These are phyloP conservation scores for Aspergillus piperis DNA, from an alignment of 2,329 filamentous ascomycete species.

Conservation along the genomic window DNA sequence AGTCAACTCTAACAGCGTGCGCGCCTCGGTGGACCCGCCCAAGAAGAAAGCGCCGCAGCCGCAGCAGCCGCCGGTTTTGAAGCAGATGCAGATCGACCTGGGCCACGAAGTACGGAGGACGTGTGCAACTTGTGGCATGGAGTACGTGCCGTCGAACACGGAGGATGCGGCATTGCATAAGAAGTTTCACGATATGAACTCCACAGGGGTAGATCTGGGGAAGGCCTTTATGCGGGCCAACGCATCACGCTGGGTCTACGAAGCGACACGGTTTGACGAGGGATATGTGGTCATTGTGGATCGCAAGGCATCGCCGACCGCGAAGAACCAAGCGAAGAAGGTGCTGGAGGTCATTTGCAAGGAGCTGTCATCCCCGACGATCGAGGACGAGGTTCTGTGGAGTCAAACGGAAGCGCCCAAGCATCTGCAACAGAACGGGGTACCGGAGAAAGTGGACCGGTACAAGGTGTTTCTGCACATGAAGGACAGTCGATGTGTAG, in stretches of 20 bases:
- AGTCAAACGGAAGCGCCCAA: conserved; percentile 47
- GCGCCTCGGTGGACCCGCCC: conserved; percentile 41
- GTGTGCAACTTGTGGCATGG: conserved; percentile 65
- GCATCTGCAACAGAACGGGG: conserved; percentile 34
- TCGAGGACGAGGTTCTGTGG: conserved; percentile 61
- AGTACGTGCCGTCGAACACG: conserved; percentile 62
- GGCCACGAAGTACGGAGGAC: conserved; percentile 58
- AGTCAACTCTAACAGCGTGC: conserved; percentile 48
- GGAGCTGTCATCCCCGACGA: conserved; percentile 63
- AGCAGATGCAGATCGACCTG: conserved; percentile 64
- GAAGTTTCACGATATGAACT: conserved; percentile 64
- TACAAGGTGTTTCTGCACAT: conserved; percentile 66
- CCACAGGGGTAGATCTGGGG: conserved; percentile 62
- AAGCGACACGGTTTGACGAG: conserved; percentile 50
- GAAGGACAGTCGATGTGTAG: conserved; percentile 62
- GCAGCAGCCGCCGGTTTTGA: conserved; percentile 42
- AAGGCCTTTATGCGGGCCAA: conserved; percentile 58
- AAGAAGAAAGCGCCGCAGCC: conserved; percentile 39
- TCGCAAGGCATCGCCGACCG: conserved; percentile 53
- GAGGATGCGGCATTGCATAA: conserved; percentile 65
- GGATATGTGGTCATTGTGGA: conserved; percentile 61
- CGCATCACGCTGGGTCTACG: conserved; percentile 54
- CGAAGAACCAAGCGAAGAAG: conserved; percentile 56
- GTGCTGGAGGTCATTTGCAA: conserved; percentile 64
- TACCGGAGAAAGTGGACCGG: conserved; percentile 47